Conservation (phyloP, 805 yeast genomes). For the Candida lessepsii region DNA sequence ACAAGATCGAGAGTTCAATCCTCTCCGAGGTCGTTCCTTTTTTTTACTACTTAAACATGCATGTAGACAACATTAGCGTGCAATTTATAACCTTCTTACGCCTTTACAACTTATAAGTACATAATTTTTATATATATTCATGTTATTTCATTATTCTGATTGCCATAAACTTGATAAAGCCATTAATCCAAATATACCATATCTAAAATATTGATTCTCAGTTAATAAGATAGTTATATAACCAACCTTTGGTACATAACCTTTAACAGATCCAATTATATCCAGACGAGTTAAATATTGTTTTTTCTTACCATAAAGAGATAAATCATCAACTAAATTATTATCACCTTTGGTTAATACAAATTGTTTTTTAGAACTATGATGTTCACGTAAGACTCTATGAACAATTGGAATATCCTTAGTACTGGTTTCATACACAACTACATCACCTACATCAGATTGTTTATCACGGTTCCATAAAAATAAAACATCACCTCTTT, state of each 20-base stretch:
- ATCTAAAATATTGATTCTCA: conserved; percentile 82
- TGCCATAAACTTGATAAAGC: conserved; percentile 65
- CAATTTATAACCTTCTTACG: too few relatives aligned
- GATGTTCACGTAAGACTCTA: conserved; percentile 86
- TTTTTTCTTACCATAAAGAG: conserved; percentile 75
- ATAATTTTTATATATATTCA: background rate
- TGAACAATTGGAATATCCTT: conserved; percentile 95
- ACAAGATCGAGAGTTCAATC: conserved; percentile 21
- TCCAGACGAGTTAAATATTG: conserved; percentile 78
- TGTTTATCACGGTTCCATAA: conserved; percentile 78
- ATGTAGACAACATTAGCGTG: too few relatives aligned
- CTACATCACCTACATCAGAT: conserved; percentile 85
- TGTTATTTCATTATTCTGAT: conserved; percentile 17
- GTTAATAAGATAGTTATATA: conserved; percentile 88
- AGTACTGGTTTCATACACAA: conserved; percentile 81
- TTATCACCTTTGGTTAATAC: conserved; percentile 95
- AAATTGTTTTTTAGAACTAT: conserved; percentile 55
- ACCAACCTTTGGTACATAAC: conserved; percentile 85
- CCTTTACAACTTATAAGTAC: too few relatives aligned
- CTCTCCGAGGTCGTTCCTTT: conserved; percentile 19
- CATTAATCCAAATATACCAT: conserved; percentile 70
- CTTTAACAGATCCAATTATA: conserved; percentile 89
- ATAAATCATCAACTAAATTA: conserved; percentile 87
- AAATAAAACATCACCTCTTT: conserved; percentile 91
- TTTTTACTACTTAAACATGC: too few relatives aligned